Evolutionary conservation across 495 filamentous ascomycete genomes (phyloP), one percentile per base, ranked within the genome.

Genomic region (Penicillium nucicola): DNA sequence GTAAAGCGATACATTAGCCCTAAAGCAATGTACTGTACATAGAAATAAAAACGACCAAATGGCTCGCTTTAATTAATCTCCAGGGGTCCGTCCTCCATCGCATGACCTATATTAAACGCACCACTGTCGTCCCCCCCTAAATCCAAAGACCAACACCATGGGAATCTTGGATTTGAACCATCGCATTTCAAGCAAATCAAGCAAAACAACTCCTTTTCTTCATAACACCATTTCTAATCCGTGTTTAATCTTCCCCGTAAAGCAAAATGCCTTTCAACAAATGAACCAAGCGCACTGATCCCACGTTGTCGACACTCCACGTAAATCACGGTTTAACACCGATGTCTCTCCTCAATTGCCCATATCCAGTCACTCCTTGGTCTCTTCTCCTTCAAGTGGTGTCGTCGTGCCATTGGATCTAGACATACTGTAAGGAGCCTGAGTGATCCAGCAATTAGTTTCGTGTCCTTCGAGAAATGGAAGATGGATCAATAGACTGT

Each of bases 391-490:
- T 37, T 68, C 68, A 34, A 66, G 63, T 15, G 74, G 72, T 9
- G 74, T 76, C 20, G 63, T 64, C 10, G 69, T 70, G 23, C 72
- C 74, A 50, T 71, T 64, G 22, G 67, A 68, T 42, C 66, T 58
- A 4, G 72, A 68, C 70, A 76, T 76, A 55, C 70, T 77, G 48
- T 77, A 77, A 23, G 74, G 74, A 31, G 71, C 74, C 74, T 77
- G 44, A 4, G 38, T 18, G 13, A 45, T 33, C 10, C 7, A 5
- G 4, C 8, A 19, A 2, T 28, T 5, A 30, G 51, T 61, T 23
- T 28, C 25, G 7, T 0, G 56, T 50, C 39, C 19, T 46, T 44
- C 19, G 18, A 33, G 32, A 6, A 45, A 57, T 18, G 4, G 38
- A 9, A 33, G 6, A 19, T 23, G 1, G 33, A 5, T 9, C 7